Base-by-base conservation (phyloP, 768 basidiomycete genomes). In the Tylopilus sp. region DNA sequence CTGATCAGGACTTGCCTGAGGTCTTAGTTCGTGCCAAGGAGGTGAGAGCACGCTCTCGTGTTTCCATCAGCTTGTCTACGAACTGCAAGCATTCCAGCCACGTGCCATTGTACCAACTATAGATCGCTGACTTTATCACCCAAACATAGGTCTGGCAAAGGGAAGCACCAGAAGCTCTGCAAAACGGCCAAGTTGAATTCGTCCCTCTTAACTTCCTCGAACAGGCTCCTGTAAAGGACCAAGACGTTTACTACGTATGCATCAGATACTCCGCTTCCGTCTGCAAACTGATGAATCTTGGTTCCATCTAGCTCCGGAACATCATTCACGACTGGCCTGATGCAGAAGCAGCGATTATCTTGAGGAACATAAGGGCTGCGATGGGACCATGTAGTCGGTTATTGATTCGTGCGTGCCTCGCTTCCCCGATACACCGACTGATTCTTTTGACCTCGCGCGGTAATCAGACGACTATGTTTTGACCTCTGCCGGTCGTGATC, bases 301-400 rank as follows among this genome's bases (percentile, higher is more conserved):
- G 22, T 13, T 13, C 21, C 34, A 29, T 29, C 42, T 36, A 66
- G 65, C 57, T 66, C 43, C 67, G 64, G 19, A 58, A 65, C 45
- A 65, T 68, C 37, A 59, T 67, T 22, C 73, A 72, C 43, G 63
- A 75, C 53, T 75, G 72, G 74, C 69, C 71, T 11, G 65, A 72
- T 26, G 61, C 62, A 1, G 68, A 72, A 25, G 68, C 65, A 36
- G 31, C 66, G 19, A 56, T 37, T 3, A 72, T 75, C 44, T 49
- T 74, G 31, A 61, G 54, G 26, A 69, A 66, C 43, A 47, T 74
- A 4, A 54, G 59, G 7, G 57, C 46, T 16, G 69, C 64, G 7
- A 65, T 74, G 68, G 53, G 24, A 10, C 62, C 69, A 0, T 30
- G 58, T n/a, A 70, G 69, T 50, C 62, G 65, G 7, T 21, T 75